Evolutionary conservation across 2,329 filamentous ascomycete species (phyloP), one percentile per base, ranked within the genome.

Genomic region (Endoconidiophora polonica): DNA sequence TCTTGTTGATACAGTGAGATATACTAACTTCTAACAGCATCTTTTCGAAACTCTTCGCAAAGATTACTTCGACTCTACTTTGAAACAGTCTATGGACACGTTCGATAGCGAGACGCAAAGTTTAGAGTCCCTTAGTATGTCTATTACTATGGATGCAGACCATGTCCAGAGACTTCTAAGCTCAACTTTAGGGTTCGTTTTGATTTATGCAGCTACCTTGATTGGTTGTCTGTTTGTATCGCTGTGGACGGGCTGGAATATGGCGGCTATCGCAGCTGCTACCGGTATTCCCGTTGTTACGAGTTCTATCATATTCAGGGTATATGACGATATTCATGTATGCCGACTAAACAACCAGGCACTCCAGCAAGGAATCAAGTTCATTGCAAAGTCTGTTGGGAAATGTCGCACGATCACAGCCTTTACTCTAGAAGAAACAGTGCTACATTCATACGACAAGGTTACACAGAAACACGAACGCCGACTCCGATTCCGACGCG

Each of bases 251-350:
- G 61, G 60, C 0, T 67, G 64, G 65, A 65, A 66, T 43, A 58
- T 67, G 1, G 61, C 59, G 3, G 44, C 66, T 12, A 59, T 67
- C 3, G 63, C 66, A 2, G 63, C 63, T 44, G 65, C 58, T 45
- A 58, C 61, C 1, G 61, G 59, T 2, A 53, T 67, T 33, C 65
- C 65, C 0, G 48, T 63, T 2, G 60, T 65, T 50, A 43, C 66
- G 1, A 54, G 51, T 1, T 57, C 66, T 1, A 66, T 66, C 0
- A 77, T 80, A 37, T 74, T 79, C 42, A 62, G 68, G 41, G 68
- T 76, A 3, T 44, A 48, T 7, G 48, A 54, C 46, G 53, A 54
- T 33, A 39, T 46, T 14, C 36, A 49, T 9, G 49, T 44, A 16
- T 49, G 39, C 5, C 33, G 41, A 16, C 44, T 43, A n/a, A 54